phyloP scores from a whole-genome alignment of 352 stramenopile species.

The Pythium grandisporangium region DNA sequence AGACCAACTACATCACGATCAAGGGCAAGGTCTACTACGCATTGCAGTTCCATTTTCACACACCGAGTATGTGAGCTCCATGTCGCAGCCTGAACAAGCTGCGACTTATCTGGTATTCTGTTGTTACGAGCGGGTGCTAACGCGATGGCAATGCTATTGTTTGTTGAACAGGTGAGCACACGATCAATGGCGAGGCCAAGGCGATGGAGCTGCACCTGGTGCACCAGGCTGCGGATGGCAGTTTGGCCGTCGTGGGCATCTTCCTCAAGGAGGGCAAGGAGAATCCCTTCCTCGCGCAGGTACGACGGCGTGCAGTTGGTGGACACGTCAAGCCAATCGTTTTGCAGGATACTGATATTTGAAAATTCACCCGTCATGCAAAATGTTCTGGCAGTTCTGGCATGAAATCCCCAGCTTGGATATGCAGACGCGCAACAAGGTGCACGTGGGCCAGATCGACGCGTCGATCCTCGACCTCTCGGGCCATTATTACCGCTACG shows the following conservation, averaged over 20 bases:
- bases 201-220: slow-evolving; percentile 67
- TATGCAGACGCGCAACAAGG: slow-evolving; percentile 11
- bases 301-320: neutral
- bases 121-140: no score
- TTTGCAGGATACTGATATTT: no score
- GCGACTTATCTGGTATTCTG: slow-evolving; percentile 6
- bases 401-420: slow-evolving; percentile 23
- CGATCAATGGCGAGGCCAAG: slow-evolving; percentile 33
- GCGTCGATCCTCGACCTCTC: slow-evolving; percentile 10
- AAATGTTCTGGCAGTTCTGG: slow-evolving; percentile 40
- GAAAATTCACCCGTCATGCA: no score
- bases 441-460: slow-evolving; percentile 23
- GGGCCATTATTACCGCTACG: slow-evolving; percentile 46
- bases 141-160: no score
- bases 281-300: slow-evolving; percentile 41
- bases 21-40: slow-evolving; percentile 12
- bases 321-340: no score
- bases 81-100: neutral
- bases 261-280: slow-evolving; percentile 45
- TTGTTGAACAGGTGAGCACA: slow-evolving; percentile 43
- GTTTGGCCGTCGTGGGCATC: slow-evolving; percentile 42
- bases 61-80: slow-evolving; percentile 30
- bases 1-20: slow-evolving; percentile 10
- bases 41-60: slow-evolving; percentile 34
- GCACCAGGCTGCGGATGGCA: slow-evolving; percentile 42